These are phyloP conservation scores for Eucommia ulmoides DNA, from an alignment of 257 asterid species.

Conservation along the genomic window DNA sequence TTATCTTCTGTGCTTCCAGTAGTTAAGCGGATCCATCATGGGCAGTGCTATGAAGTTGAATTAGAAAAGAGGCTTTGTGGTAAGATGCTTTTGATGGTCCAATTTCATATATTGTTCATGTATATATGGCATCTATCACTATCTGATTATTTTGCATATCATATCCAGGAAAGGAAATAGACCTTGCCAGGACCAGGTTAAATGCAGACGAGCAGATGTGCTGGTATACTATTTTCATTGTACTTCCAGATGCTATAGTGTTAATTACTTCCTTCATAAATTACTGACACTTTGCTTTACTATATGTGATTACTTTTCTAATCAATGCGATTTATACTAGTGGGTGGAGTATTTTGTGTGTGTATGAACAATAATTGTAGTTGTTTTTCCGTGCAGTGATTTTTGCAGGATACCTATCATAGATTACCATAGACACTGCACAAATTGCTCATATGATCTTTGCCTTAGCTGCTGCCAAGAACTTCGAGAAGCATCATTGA, in stretches of 20 bases:
- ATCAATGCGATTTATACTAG: slow-evolving; percentile 3
- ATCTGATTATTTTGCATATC: too few relatives aligned
- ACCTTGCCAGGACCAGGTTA: slow-evolving; percentile 78
- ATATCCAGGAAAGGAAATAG: slow-evolving; percentile 65
- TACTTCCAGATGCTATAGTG: slow-evolving; percentile 7
- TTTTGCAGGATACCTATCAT: slow-evolving; percentile 91
- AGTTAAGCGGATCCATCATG: slow-evolving; percentile 63
- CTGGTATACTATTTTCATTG: slow-evolving; percentile 40
- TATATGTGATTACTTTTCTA: slow-evolving; percentile 8
- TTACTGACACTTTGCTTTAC: neutral
- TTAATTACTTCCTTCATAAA: neutral
- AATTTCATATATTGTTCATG: slow-evolving; percentile 13
- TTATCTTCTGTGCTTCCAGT: slow-evolving; percentile 89
- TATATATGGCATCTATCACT: too few relatives aligned
- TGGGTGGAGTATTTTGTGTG: neutral
- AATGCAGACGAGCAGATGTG: slow-evolving; percentile 99
- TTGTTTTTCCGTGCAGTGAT: slow-evolving; percentile 39
- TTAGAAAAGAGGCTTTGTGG: slow-evolving; percentile 77
- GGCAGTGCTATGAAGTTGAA: slow-evolving; percentile 80
- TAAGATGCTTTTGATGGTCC: slow-evolving; percentile 21
- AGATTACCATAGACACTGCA: slow-evolving; percentile 94
- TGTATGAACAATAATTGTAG: neutral
- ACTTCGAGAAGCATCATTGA: slow-evolving; percentile 51
- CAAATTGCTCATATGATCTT: slow-evolving; percentile 87
- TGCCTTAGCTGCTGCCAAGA: slow-evolving; percentile 98